These are phyloP conservation scores for Mucor circinelloides DNA, from an alignment of 371 early-diverging fungal genomes.

Conservation along the genomic window DNA sequence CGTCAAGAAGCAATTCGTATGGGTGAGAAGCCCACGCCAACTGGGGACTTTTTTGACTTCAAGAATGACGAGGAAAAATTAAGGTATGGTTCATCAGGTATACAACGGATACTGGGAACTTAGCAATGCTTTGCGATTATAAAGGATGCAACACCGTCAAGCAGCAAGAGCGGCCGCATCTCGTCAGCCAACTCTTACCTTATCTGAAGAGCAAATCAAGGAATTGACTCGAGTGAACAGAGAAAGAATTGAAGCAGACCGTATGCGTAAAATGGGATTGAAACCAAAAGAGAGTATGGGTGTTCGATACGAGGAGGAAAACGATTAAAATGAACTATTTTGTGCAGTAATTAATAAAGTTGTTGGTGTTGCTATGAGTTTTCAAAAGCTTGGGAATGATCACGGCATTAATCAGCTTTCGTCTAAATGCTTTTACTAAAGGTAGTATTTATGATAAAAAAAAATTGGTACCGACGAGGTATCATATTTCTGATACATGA, in stretches of 20 bases:
- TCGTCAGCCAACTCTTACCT: slow-evolving; percentile 32
- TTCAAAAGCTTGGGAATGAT: too few relatives aligned
- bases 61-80: slow-evolving; percentile 55
- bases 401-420: too few relatives aligned
- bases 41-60: slow-evolving; percentile 29
- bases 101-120: too few relatives aligned
- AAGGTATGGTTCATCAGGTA: slow-evolving; percentile 32
- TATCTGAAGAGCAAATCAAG: slow-evolving; percentile 62
- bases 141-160: slow-evolving; percentile 33
- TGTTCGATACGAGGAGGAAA: slow-evolving; percentile 51
- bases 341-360: too few relatives aligned
- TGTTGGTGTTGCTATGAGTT: too few relatives aligned
- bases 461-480: too few relatives aligned
- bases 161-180: slow-evolving; percentile 27
- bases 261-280: slow-evolving; percentile 69
- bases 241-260: slow-evolving; percentile 70
- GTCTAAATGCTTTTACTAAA: too few relatives aligned
- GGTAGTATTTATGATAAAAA: too few relatives aligned
- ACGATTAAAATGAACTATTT: too few relatives aligned
- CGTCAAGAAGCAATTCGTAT: slow-evolving; percentile 60
- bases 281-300: slow-evolving; percentile 53
- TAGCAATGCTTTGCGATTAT: neutral
- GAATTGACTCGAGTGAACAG: slow-evolving; percentile 65
- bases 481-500: too few relatives aligned
- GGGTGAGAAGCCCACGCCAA: slow-evolving; percentile 42